These are phyloP conservation scores for Didymella lethalis DNA, from an alignment of 2,329 filamentous ascomycete species.

Conservation along the genomic window DNA sequence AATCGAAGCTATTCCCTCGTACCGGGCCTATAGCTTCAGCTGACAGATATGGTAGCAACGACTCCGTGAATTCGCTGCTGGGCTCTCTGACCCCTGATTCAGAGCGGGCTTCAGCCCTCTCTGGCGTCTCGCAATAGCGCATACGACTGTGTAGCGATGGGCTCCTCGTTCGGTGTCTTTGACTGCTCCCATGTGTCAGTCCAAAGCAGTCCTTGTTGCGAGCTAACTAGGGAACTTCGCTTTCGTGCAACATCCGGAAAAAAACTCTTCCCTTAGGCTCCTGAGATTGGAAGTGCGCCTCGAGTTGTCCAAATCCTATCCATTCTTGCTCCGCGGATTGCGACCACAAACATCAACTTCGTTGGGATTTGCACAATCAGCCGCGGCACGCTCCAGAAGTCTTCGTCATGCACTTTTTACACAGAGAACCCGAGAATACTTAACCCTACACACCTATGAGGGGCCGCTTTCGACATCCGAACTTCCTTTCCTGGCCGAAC, in stretches of 20 bases:
- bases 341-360: not conserved
- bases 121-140: not conserved
- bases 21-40: not conserved
- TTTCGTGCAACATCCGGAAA: not conserved
- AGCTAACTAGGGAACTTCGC: not conserved
- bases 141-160: not conserved
- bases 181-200: not conserved
- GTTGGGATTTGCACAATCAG: not conserved
- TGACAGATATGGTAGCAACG: not conserved
- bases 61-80: not conserved
- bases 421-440: not conserved
- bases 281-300: not conserved
- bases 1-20: not conserved
- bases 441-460: not conserved
- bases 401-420: not conserved
- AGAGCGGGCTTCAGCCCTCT: not conserved
- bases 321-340: not conserved
- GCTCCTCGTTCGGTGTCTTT: not conserved
- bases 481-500: constrained; percentile 17
- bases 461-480: constrained; percentile 6
- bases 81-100: constrained; percentile 2
- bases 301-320: not conserved
- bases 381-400: not conserved
- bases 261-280: not conserved
- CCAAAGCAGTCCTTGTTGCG: not conserved